phyloP scores from a whole-genome alignment of 768 basidiomycete genomes.

The Auriscalpium orientale region DNA sequence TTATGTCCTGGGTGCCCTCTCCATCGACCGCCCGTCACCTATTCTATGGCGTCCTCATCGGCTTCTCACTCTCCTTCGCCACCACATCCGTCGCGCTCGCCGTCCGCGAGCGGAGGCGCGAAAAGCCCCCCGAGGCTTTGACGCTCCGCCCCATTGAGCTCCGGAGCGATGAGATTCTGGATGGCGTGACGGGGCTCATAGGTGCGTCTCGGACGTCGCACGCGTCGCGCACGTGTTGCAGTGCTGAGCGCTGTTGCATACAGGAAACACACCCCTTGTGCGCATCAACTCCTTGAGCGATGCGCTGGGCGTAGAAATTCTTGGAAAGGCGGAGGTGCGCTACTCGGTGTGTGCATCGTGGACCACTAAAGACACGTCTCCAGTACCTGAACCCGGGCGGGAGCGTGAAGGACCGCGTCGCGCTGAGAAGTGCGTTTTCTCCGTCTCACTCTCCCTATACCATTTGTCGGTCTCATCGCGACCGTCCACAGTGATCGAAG shows the following conservation, averaged over 20 bases:
- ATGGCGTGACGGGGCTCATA: constrained; percentile 79
- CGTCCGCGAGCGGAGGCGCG: constrained; percentile 41
- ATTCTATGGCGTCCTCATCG: constrained; percentile 54
- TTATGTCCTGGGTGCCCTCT: constrained; percentile 18
- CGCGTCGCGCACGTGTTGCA: too few species aligned
- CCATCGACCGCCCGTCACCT: constrained; percentile 27
- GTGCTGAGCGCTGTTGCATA: neutral
- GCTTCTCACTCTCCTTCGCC: constrained; percentile 69
- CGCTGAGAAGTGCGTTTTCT: constrained; percentile 61
- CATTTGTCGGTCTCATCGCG: neutral
- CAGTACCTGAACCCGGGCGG: constrained; percentile 97
- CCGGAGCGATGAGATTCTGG: constrained; percentile 69
- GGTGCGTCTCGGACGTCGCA: constrained; percentile 37
- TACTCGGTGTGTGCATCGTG: neutral
- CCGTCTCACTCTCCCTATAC: neutral
- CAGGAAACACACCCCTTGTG: constrained; percentile 92
- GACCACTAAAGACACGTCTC: neutral
- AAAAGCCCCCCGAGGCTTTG: constrained; percentile 25
- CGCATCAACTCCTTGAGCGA: constrained; percentile 89
- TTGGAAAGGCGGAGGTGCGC: constrained; percentile 88
- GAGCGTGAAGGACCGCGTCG: constrained; percentile 97
- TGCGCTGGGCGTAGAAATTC: constrained; percentile 85
- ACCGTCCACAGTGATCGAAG: constrained; percentile 69
- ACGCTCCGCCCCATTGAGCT: constrained; percentile 58
- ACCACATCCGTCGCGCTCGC: constrained; percentile 56